Evolutionary conservation across 345 rosid genomes (phyloP), one percentile per base, ranked within the genome.

Genomic region (Lenwebbia sp.): DNA sequence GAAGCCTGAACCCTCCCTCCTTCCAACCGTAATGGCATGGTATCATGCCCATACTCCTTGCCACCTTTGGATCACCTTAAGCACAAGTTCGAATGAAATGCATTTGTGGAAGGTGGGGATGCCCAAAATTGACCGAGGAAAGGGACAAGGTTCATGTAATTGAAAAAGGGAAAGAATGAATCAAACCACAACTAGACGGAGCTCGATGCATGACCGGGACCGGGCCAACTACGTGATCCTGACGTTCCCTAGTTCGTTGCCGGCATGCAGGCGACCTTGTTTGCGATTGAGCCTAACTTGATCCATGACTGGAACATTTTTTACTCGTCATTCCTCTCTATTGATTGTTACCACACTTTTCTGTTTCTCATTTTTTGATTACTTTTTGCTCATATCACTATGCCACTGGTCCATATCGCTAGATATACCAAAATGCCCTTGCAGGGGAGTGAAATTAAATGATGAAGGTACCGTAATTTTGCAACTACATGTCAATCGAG

Each of bases 211-310:
- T 26, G 62, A 26, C 14, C 6, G 3, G 14, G 15, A 26, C 0
- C 0, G 2, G 14, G 62, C 49, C 49, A 1, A 47, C 49, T 47
- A 51, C 0, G 12, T 51, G 54, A 51, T 14, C 6, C 6, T 13
- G 14, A 51, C 19, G 53, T 51, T 5, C 54, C 19, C 19, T 51
- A 2, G 50, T 47, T 47, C 10, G 50, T 47, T 47, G 50, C 15
- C 7, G 13, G 3, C 15, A 57, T 57, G 62, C 13, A 26, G 5
- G 13, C 6, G 7, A 26, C 62, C 62, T 57, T 13, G n/a, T 57
- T 57, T 57, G 62, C 15, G 13, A 57, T 12, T 0, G 0, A 3
- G 30, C 62, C 30, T 57, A 57, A 26, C 30, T 57, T 57, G 7
- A 57, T 26, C 30, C 7, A 11, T 11, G 14, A 57, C 4, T 0